Percentiles rank a stretch among this genome's conserved stretches.
Conservation (phyloP, 1,284 basidiomycete species). For the Fistulina hepatica region DNA sequence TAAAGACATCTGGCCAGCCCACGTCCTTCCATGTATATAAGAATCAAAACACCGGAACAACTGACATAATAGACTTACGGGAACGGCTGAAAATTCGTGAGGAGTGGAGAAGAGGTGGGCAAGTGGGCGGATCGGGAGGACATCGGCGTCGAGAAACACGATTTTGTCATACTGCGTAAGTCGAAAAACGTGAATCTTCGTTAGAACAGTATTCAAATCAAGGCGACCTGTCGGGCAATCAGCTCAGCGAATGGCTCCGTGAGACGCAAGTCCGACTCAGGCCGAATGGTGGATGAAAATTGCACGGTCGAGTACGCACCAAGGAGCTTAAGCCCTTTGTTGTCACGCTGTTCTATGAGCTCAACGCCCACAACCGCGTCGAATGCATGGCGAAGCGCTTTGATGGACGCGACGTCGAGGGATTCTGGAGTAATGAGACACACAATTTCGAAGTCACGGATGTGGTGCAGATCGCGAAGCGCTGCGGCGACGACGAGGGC, state of each 20-base stretch:
- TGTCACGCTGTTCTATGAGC: constrained; percentile 59
- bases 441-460: constrained; percentile 72
- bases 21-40: too few species aligned
- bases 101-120: constrained; percentile 78
- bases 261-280: background rate
- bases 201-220: constrained; percentile 85
- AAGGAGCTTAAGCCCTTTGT: constrained; percentile 62
- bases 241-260: constrained; percentile 8
- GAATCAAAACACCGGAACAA: too few species aligned
- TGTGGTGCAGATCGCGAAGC: constrained; percentile 63
- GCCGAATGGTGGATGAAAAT: background rate
- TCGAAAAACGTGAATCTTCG: constrained; percentile 92
- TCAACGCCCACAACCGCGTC: constrained; percentile 88
- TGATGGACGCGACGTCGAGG: constrained; percentile 79
- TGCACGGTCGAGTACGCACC: constrained; percentile 44
- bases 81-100: constrained; percentile 77
- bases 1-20: constrained; percentile 99
- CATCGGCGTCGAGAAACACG: constrained; percentile 94
- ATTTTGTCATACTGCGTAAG: constrained; percentile 80
- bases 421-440: constrained; percentile 92
- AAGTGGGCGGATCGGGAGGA: constrained; percentile 79
- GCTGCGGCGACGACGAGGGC: constrained; percentile 81
- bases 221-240: constrained; percentile 59
- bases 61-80: too few species aligned
- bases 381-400: constrained; percentile 70